A percentile compares a stretch with the other conserved stretches of the same genome.
These are phyloP conservation scores for Penicillium cinerascens DNA, from an alignment of 495 filamentous ascomycete species.

Conservation along the genomic window DNA sequence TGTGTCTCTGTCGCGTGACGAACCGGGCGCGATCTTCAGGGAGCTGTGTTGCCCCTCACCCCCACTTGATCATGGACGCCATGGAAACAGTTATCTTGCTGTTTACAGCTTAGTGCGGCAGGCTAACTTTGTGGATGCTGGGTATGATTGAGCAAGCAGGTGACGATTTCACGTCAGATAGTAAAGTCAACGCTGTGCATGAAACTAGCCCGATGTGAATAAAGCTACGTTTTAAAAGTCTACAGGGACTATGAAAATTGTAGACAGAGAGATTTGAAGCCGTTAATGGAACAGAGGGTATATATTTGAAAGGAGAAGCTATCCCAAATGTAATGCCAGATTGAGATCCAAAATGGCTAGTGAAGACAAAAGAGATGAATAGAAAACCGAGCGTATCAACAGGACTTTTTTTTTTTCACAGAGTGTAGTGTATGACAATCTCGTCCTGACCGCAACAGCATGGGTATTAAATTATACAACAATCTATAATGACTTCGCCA, in stretches of 20 bases:
- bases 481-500: not conserved
- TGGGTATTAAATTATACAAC: not conserved
- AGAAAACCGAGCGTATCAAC: not conserved
- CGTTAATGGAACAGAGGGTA: not conserved
- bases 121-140: slow-evolving; percentile 20
- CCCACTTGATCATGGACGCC: slow-evolving; percentile 3
- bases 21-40: slow-evolving; percentile 1
- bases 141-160: slow-evolving; percentile 2
- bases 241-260: too few species aligned
- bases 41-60: slow-evolving; percentile 4
- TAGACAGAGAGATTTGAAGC: not conserved
- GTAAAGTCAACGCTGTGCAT: not conserved
- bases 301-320: not conserved
- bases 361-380: not conserved
- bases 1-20: not conserved
- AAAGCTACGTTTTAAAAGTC: not conserved
- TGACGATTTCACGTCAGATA: not conserved
- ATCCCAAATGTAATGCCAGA: not conserved
- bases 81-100: slow-evolving; percentile 16
- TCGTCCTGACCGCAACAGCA: not conserved
- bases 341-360: not conserved
- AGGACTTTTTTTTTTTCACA: not conserved
- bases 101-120: slow-evolving; percentile 18
- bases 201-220: not conserved
- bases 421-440: not conserved